phyloP scores from a whole-genome alignment of 2,329 filamentous ascomycete species.

The Aspergillus cejpii region DNA sequence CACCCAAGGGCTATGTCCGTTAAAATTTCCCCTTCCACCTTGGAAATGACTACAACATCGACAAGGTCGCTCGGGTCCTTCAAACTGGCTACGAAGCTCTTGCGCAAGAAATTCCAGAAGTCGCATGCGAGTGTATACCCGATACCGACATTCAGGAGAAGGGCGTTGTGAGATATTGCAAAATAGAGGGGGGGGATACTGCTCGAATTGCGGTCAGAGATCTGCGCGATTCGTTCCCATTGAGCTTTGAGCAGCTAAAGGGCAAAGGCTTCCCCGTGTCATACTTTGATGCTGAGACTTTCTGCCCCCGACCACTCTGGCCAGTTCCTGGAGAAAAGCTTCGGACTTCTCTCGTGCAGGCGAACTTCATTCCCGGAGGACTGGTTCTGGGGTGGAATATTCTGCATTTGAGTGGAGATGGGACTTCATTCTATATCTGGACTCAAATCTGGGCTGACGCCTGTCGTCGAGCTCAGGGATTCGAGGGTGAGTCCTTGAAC shows the following conservation, averaged over 20 bases:
- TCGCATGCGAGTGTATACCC: conserved; percentile 30
- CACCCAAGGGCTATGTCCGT: conserved; percentile 32
- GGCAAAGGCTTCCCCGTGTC: conserved; percentile 40
- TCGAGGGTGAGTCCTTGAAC: conserved; percentile 15
- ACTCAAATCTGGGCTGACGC: conserved; percentile 34
- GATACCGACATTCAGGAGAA: conserved; percentile 27
- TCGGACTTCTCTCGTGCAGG: conserved; percentile 40
- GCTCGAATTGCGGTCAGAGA: conserved; percentile 40
- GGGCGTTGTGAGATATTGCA: conserved; percentile 28
- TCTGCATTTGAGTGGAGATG: conserved; percentile 34
- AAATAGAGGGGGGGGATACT: conserved; percentile 10
- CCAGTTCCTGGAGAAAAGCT: conserved; percentile 38
- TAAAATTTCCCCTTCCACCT: conserved; percentile 35
- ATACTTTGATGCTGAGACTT: conserved; percentile 44
- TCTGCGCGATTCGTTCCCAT: conserved; percentile 30
- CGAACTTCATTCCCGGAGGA: conserved; percentile 46
- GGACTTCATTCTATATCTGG: conserved; percentile 28
- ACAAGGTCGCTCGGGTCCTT: conserved; percentile 22
- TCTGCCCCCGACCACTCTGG: conserved; percentile 25
- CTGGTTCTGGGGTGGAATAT: conserved; percentile 42
- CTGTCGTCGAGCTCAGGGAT: conserved; percentile 28
- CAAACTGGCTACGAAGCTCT: conserved; percentile 27
- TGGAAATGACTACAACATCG: conserved; percentile 25
- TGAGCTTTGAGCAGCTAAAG: conserved; percentile 36
- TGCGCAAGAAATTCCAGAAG: conserved; percentile 24